Conservation (phyloP, 148 eudicot genomes). For the Rhododendron kiyosumense region DNA sequence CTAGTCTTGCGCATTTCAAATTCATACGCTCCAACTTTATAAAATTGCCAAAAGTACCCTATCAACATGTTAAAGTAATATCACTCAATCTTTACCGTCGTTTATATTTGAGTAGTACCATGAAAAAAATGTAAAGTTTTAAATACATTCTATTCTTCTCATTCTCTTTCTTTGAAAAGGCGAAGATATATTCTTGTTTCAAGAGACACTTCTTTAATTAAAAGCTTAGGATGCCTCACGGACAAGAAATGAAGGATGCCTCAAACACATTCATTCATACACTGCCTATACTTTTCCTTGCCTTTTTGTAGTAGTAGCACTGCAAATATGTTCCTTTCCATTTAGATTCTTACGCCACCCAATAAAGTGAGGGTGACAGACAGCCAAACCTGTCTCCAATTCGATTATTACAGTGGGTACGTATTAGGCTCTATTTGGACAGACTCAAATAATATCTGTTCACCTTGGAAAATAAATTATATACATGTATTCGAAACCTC, state of each 20-base stretch:
- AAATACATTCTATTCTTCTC: neutral
- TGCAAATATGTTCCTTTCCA: neutral
- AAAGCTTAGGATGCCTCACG: conserved; percentile 16
- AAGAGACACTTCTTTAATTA: neutral
- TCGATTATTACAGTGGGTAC: neutral
- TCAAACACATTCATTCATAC: neutral
- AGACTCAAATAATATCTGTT: too few relatives aligned
- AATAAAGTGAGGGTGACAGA: conserved; percentile 2
- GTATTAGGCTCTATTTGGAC: neutral
- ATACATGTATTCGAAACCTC: too few relatives aligned
- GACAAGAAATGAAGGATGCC: conserved; percentile 7
- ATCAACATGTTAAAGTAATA: too few relatives aligned
- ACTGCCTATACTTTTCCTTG: neutral
- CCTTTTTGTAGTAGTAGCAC: conserved; percentile 7
- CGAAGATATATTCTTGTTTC: neutral
- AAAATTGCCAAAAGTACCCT: too few relatives aligned
- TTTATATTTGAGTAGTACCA: neutral
- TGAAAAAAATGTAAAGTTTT: neutral
- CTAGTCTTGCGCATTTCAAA: too few relatives aligned
- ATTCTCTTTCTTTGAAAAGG: neutral
- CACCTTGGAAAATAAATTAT: neutral
- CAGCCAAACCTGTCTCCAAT: neutral
- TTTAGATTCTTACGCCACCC: conserved; percentile 3
- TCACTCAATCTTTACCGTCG: neutral
- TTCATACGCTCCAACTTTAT: too few relatives aligned